A percentile compares a stretch with the other conserved stretches of the same genome.
phyloP scores from a whole-genome alignment of 2,329 filamentous ascomycete species.

The Diaporthe eres region DNA sequence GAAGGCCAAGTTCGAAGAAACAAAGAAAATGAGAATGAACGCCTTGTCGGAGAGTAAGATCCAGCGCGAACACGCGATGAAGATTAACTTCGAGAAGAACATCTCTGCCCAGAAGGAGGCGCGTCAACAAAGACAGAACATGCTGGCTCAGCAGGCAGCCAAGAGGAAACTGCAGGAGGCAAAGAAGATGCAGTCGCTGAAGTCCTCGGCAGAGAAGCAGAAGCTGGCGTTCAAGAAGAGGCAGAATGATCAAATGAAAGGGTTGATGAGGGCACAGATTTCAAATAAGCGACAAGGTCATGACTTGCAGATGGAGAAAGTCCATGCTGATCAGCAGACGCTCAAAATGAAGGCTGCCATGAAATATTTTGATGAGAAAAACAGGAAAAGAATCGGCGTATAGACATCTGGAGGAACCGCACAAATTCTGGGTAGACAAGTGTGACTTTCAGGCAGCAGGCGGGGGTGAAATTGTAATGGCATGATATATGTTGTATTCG shows the following conservation, averaged over 20 bases:
- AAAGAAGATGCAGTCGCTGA: not conserved
- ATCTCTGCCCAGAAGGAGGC: not conserved
- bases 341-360: not conserved
- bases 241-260: not conserved
- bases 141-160: not conserved
- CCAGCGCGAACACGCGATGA: not conserved
- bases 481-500: no score
- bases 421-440: no score
- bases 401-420: not conserved
- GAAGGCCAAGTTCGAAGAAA: not conserved
- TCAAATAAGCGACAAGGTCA: not conserved
- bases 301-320: not conserved
- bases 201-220: not conserved
- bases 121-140: not conserved
- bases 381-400: not conserved
- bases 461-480: no score
- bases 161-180: not conserved
- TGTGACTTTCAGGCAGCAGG: no score
- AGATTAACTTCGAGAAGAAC: not conserved
- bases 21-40: not conserved
- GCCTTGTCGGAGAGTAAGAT: not conserved
- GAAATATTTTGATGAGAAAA: not conserved
- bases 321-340: not conserved
- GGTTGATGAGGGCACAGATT: not conserved
- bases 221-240: not conserved